Evolutionary conservation across 2,329 filamentous ascomycete species (phyloP), one percentile per base, ranked within the genome.

Genomic region (Fusarium multiceps): DNA sequence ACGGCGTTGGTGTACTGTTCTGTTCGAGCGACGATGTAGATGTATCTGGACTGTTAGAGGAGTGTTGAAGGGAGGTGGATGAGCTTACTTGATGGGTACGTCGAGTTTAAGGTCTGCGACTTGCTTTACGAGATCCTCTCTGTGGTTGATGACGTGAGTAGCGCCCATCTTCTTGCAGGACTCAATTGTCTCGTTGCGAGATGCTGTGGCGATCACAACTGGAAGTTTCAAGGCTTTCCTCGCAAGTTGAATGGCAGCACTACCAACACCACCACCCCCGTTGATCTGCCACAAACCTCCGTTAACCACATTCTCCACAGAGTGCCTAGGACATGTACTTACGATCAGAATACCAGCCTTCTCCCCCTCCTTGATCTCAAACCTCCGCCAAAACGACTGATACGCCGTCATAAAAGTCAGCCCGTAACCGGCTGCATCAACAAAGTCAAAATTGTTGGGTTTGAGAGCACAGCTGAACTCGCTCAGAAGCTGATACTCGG

Each of bases 351-450:
- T 55, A 2, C 56, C 56, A 1, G 41, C 25, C 6, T 59, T 13
- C 6, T 55, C 49, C 0, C 13, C 30, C 2, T 20, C 8, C n/a
- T 40, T 23, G 9, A 59, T 23, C 23, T 59, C 56, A 7, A 46
- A n/a, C 3, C 56, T 37, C 1, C 23, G 40, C 16, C 43, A 46
- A 6, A 59, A 1, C 4, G 49, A 59, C 28, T 59, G 49, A 34
- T 46, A 55, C 2, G 56, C 56, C 23, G 56, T 59, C 30, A 21
- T 21, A 13, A 55, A 55, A 7, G 49, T 59, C 23, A 59, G 7
- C 2, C 41, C 49, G 7, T 40, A 59, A 3, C 49, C 25, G 1
- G 56, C 49, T 4, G 56, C 14, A n/a, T 55, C 41, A 0, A 59
- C 23, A 6, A 59, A 59, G 32, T 59, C 56, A 7, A 59, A 23